Evolutionary conservation across 768 basidiomycete species (phyloP), one percentile per base, ranked within the genome.

Genomic region (Trametes gibbosa): DNA sequence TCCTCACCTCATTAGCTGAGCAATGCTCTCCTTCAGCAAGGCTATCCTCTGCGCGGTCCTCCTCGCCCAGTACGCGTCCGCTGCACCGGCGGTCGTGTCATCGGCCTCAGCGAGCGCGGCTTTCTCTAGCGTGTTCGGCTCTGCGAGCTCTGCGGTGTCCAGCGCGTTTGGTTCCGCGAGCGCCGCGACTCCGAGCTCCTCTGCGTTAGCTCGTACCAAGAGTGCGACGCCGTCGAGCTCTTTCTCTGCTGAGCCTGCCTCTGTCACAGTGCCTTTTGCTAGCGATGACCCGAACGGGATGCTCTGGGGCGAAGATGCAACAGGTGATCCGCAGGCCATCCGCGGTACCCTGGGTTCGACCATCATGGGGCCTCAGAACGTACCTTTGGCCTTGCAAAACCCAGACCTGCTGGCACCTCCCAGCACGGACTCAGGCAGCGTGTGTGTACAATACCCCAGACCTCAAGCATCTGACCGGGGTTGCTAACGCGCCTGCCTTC

Each of bases 331-430:
- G 5, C 61, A 81, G 61, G 78, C 83, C 10, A 66, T 80, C 39
- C 80, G 83, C 16, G 79, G 70, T 1, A 32, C 64, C 0, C 70
- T 80, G 2, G 84, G 85, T 0, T 73, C 75, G 0, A 58, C 55
- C 5, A 75, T 88, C 53, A 65, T 88, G 1, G 86, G 83, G 1
- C 86, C 83, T 0, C 73, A 84, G 53, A 85, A 89, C 64, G 58
- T 79, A 4, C 78, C 79, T 3, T 37, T 87, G n/a, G 77, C 84
- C 50, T 51, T 78, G 25, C 74, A 88, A 68, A 85, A 86, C 51
- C 75, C 84, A 9, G 82, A 88, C 50, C 53, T 75, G 4, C 63
- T 88, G 0, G 82, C 83, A 10, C 84, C 85, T 43, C 87, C 87
- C 3, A 79, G 77, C 6, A 87, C 88, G 0, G 87, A 89, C 65